Conservation (phyloP, 1,284 basidiomycete genomes). For the Cutaneotrichosporon sp. region DNA sequence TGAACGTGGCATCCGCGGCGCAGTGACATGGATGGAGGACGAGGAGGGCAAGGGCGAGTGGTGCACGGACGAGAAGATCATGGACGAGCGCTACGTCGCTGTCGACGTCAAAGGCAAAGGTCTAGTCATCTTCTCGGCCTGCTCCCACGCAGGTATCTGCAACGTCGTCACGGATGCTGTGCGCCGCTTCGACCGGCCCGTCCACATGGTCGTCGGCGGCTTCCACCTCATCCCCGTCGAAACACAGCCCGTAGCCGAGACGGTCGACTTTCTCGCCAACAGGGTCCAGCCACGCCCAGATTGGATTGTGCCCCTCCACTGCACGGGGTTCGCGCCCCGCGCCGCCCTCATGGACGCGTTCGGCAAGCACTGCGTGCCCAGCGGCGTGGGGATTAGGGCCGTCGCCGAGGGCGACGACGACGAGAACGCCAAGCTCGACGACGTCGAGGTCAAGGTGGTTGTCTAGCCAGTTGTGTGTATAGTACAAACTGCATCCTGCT, state of each 20-base stretch:
- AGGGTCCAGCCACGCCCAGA: conserved; percentile 59
- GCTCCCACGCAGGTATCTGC: conserved; percentile 76
- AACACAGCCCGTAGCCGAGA: conserved; percentile 59
- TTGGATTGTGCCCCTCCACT: conserved; percentile 75
- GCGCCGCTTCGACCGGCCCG: conserved; percentile 58
- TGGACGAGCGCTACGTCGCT: conserved; percentile 72
- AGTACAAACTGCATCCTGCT: neutral
- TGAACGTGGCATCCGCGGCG: conserved; percentile 64
- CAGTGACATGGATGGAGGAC: conserved; percentile 58
- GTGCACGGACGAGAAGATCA: conserved; percentile 64
- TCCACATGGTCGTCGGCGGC: conserved; percentile 77
- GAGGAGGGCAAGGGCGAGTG: conserved; percentile 48
- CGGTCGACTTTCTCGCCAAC: conserved; percentile 63
- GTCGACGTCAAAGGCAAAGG: conserved; percentile 73
- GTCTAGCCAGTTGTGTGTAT: neutral
- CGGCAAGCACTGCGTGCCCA: conserved; percentile 62
- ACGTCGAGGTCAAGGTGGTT: conserved; percentile 4
- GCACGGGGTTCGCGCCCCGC: conserved; percentile 68
- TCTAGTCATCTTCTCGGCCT: conserved; percentile 74
- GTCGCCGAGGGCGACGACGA: conserved; percentile 45
- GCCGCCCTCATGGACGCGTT: conserved; percentile 61
- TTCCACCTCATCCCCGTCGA: conserved; percentile 68
- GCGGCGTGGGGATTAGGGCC: conserved; percentile 64
- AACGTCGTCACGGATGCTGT: conserved; percentile 70
- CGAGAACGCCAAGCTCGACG: conserved; percentile 14